Conservation (phyloP, 257 asterid species). For the Verbena officinalis region DNA sequence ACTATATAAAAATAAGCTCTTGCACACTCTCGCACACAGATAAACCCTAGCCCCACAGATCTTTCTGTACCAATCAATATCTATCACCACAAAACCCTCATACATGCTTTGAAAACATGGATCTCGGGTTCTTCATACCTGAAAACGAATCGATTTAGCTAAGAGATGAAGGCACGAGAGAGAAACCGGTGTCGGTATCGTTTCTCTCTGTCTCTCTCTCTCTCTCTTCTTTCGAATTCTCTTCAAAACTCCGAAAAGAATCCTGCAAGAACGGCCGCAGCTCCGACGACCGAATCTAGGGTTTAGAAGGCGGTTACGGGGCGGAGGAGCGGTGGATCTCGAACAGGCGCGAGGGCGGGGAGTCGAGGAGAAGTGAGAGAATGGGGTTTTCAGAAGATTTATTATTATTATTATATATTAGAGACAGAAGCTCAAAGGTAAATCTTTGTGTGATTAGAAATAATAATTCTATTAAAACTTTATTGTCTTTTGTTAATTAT, state of each 20-base stretch:
- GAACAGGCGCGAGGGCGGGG: conserved; percentile 37
- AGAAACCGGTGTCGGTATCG: conserved; percentile 29
- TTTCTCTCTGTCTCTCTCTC: conserved; percentile 42
- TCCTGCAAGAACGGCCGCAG: conserved; percentile 20
- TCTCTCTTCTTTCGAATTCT: conserved; percentile 23
- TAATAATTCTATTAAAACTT: neutral
- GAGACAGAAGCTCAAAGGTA: neutral
- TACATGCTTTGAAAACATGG: neutral
- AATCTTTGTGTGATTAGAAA: conserved; percentile 24
- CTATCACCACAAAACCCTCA: neutral
- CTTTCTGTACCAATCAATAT: conserved; percentile 1
- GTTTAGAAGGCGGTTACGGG: conserved; percentile 32
- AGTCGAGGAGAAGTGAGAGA: conserved; percentile 8
- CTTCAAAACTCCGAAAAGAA: neutral
- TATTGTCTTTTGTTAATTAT: neutral
- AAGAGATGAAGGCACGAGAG: conserved; percentile 33
- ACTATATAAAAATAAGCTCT: conserved; percentile 28
- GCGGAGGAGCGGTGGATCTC: conserved; percentile 43
- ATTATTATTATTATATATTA: neutral
- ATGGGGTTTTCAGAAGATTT: conserved; percentile 36
- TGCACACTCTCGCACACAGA: no score
- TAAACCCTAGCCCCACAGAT: conserved; percentile 25
- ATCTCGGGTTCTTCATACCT: conserved; percentile 51
- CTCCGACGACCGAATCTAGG: conserved; percentile 48
- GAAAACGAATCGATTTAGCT: conserved; percentile 32